Base-by-base conservation (phyloP, 2,329 filamentous ascomycete species). In the Hypomyces perniciosus region DNA sequence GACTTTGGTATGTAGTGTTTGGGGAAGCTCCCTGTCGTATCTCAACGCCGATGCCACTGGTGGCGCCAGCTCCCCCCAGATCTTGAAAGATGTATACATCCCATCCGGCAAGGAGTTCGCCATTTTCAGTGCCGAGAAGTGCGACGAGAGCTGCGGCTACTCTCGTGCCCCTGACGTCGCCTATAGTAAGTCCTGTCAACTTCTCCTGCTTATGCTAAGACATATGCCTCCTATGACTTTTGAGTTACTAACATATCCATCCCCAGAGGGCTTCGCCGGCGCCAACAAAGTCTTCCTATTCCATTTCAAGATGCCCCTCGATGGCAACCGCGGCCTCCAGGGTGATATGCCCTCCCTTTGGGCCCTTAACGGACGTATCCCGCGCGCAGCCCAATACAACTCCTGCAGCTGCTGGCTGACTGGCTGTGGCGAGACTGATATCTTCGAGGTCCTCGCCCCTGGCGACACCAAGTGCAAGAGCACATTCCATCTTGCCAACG, bases 341-440 rank as follows among this genome's bases (percentile, higher is more conserved):
- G 72, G 65, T 39, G 81, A 90, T 68, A 86, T 86, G 77, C 86
- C 87, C 7, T 83, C 86, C 39, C 77, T 85, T 66, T 91, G 88
- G 88, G 72, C 85, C 45, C 78, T 91, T 54, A 91, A 91, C 68
- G 83, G 80, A 13, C 76, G 80, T 54, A 88, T 91, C 54, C 81
- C 86, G 28, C 82, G 83, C 54, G 83, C 84, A 5, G 71, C 78
- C 5, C 86, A 90, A 66, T 90, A 90, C 70, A 76, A 76, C 56
- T 69, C 70, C 2, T 91, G 87, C 74, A 86, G 81, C 53, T 91
- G 88, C 75, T 90, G 86, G 86, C 68, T 67, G 9, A 74, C 69
- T 63, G 61, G 80, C 35, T 90, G 87, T 63, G 86, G 85, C 59
- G 88, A 92, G 70, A 80, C 86, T 55, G 88, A 92, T 61, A 75